Percentiles rank a stretch among this genome's conserved stretches.
These are phyloP conservation scores for Thermomucor indicae-seudaticae DNA, from an alignment of 371 early-diverging fungal species.

Conservation along the genomic window DNA sequence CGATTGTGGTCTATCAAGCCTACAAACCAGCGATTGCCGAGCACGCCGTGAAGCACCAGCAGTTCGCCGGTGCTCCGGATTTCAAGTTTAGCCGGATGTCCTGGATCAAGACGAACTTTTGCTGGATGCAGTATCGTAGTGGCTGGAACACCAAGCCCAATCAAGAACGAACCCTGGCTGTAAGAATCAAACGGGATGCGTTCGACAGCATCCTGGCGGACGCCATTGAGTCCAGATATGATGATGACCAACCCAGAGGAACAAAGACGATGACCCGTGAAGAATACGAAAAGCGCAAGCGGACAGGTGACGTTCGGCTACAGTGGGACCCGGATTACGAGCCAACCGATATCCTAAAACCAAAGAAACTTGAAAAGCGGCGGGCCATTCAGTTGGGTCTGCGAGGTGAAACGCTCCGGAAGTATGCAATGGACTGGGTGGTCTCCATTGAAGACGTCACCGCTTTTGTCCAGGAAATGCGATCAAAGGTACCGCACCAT, in stretches of 20 bases:
- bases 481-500: no score
- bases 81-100: constrained; percentile 36
- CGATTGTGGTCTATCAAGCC: constrained; percentile 43
- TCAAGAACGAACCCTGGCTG: constrained; percentile 35
- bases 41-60: constrained; percentile 21
- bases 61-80: constrained; percentile 10
- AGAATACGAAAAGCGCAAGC: constrained; percentile 8
- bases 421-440: constrained; percentile 25
- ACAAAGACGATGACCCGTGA: background rate
- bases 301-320: constrained; percentile 16
- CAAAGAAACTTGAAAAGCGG: constrained; percentile 7
- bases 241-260: no score
- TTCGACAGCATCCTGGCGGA: constrained; percentile 22
- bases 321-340: constrained; percentile 49
- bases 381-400: constrained; percentile 37
- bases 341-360: constrained; percentile 9
- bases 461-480: constrained; percentile 20
- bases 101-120: constrained; percentile 45
- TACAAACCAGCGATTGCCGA: constrained; percentile 24
- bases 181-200: constrained; percentile 16
- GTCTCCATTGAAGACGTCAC: constrained; percentile 36
- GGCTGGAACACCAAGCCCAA: constrained; percentile 31
- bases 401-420: constrained; percentile 9
- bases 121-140: constrained; percentile 45
- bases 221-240: constrained; percentile 10